These are phyloP conservation scores for Candida loeiensis DNA, from an alignment of 805 yeast genomes.

Conservation along the genomic window DNA sequence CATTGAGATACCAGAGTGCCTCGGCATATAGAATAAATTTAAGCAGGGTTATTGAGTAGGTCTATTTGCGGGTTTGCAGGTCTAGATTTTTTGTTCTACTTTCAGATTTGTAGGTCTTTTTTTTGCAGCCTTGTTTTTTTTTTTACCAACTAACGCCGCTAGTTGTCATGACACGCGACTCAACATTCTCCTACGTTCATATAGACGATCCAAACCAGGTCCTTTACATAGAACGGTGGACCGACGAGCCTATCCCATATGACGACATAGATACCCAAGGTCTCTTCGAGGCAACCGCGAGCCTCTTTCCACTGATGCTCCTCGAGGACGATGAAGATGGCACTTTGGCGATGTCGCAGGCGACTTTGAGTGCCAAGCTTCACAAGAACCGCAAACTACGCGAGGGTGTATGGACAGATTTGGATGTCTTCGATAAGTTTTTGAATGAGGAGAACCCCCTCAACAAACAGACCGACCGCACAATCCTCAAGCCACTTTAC, in stretches of 20 bases:
- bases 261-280: slow-evolving; percentile 41
- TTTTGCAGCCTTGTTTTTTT: not conserved
- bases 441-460: slow-evolving; percentile 17
- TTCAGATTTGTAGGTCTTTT: not conserved
- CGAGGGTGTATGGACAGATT: slow-evolving; percentile 36
- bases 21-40: too few species aligned
- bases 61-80: too few species aligned
- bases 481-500: slow-evolving; percentile 29
- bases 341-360: slow-evolving; percentile 32
- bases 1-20: too few species aligned
- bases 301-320: slow-evolving; percentile 33
- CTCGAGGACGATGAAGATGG: slow-evolving; percentile 39
- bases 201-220: slow-evolving; percentile 38
- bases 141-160: not conserved
- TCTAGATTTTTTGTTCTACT: too few species aligned
- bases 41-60: too few species aligned
- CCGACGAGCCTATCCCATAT: slow-evolving; percentile 36
- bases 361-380: slow-evolving; percentile 38
- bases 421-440: slow-evolving; percentile 27
- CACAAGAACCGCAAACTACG: slow-evolving; percentile 31
- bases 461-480: slow-evolving; percentile 24
- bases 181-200: slow-evolving; percentile 29
- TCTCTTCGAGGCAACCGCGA: slow-evolving; percentile 35
- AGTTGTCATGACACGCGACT: slow-evolving; percentile 5
- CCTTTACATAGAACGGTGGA: slow-evolving; percentile 40